phyloP scores from a whole-genome alignment of 352 stramenopile genomes.

The Pythium sp. region DNA sequence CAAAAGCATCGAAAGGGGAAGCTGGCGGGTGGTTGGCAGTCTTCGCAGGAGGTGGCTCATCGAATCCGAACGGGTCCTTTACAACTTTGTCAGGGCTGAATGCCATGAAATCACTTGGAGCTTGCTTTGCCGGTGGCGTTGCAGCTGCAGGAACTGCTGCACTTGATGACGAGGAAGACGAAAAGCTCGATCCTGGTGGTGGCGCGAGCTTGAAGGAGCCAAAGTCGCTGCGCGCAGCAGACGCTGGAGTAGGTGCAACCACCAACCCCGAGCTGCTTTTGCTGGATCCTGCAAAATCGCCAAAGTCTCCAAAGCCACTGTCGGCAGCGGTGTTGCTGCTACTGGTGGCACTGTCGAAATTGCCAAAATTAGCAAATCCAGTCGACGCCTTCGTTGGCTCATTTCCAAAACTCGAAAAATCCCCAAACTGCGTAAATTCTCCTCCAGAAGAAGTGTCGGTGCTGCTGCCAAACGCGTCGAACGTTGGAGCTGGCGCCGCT shows the following conservation, averaged over 20 bases:
- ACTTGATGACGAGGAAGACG: slow-evolving; percentile 26
- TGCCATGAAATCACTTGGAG: slow-evolving; percentile 63
- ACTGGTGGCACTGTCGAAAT: slow-evolving; percentile 36
- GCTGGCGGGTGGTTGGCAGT: slow-evolving; percentile 10
- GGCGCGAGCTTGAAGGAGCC: slow-evolving; percentile 70
- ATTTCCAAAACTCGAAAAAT: slow-evolving; percentile 75
- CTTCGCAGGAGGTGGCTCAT: slow-evolving; percentile 27
- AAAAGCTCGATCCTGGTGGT: slow-evolving; percentile 49
- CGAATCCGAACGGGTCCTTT: slow-evolving; percentile 58
- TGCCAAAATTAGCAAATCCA: slow-evolving; percentile 55
- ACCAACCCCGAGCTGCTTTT: slow-evolving; percentile 21
- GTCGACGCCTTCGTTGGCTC: slow-evolving; percentile 30
- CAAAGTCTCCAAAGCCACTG: slow-evolving; percentile 50
- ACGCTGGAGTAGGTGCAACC: slow-evolving; percentile 23
- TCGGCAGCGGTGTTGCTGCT: slow-evolving; percentile 16
- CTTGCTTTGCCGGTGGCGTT: slow-evolving; percentile 18
- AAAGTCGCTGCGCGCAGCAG: slow-evolving; percentile 40
- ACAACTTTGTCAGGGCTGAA: slow-evolving; percentile 43
- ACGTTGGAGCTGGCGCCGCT: slow-evolving; percentile 27
- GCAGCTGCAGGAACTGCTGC: slow-evolving; percentile 11
- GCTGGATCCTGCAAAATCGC: slow-evolving; percentile 37
- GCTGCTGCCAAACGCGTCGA: slow-evolving; percentile 33
- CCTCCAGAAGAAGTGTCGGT: slow-evolving; percentile 19
- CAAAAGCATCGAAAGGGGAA: slow-evolving; percentile 14
- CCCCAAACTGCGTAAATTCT: slow-evolving; percentile 60